Evolutionary conservation across 2,329 filamentous ascomycete species (phyloP).

Genomic region (Sporothrix schenckii): DNA sequence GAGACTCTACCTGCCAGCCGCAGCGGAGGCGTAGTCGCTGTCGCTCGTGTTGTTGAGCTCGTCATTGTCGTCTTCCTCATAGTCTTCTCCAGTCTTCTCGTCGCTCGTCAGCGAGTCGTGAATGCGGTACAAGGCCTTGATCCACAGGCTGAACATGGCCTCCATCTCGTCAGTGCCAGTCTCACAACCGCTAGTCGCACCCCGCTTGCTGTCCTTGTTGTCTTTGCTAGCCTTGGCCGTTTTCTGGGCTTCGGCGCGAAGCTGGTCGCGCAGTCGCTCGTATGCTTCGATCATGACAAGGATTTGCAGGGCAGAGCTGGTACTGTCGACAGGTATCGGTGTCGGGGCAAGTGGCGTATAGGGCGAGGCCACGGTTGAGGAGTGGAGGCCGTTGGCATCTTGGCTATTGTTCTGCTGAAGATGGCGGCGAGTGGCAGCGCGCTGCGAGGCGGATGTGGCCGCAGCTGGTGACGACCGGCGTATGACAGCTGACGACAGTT

Average conservation of each 20-base stretch:
- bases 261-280: constrained; percentile 54
- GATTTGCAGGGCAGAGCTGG: constrained; percentile 54
- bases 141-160: constrained; percentile 56
- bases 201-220: neutral
- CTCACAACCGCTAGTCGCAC: neutral
- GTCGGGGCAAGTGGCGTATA: constrained; percentile 37
- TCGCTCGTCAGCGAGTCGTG: constrained; percentile 46
- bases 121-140: constrained; percentile 53
- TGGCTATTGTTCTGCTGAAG: constrained; percentile 3
- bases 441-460: constrained; percentile 21
- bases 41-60: constrained; percentile 39
- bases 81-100: constrained; percentile 34
- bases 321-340: constrained; percentile 33
- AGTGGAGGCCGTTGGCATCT: neutral
- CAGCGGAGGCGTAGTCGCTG: constrained; percentile 43
- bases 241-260: constrained; percentile 42
- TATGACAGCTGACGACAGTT: constrained; percentile 51
- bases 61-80: constrained; percentile 32
- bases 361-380: neutral
- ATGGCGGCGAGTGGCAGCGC: constrained; percentile 21
- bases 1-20: neutral
- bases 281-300: constrained; percentile 64
- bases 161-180: constrained; percentile 44
- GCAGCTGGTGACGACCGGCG: constrained; percentile 26
- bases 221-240: neutral